Conservation (phyloP, 495 filamentous ascomycete genomes). For the Neurospora sp. region DNA sequence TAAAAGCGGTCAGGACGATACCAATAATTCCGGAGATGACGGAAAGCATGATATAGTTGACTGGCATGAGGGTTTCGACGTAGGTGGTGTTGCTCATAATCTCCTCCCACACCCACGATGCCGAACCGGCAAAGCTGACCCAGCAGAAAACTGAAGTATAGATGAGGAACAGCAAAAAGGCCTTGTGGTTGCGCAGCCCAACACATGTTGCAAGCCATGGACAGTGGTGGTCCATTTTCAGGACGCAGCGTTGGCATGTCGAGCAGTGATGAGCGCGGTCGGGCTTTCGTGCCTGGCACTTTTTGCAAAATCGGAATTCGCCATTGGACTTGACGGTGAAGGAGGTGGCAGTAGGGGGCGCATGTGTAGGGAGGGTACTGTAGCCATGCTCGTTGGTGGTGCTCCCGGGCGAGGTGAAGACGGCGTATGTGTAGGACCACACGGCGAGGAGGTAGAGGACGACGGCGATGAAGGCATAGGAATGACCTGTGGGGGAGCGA, state of each 20-base stretch:
- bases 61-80: constrained; percentile 62
- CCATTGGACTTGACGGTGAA: constrained; percentile 89
- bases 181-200: constrained; percentile 87
- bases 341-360: constrained; percentile 48
- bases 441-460: constrained; percentile 71
- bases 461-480: constrained; percentile 49
- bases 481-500: constrained; percentile 23
- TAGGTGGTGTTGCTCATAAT: constrained; percentile 54
- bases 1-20: constrained; percentile 81
- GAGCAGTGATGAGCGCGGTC: constrained; percentile 96
- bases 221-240: constrained; percentile 99
- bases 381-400: constrained; percentile 44
- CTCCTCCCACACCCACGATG: constrained; percentile 71
- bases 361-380: constrained; percentile 38
- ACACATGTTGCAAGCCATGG: constrained; percentile 97
- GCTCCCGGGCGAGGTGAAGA: constrained; percentile 81
- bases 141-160: constrained; percentile 85
- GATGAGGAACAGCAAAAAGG: constrained; percentile 87
- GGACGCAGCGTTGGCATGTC: constrained; percentile 80
- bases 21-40: constrained; percentile 87
- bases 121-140: constrained; percentile 62
- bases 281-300: constrained; percentile 86
- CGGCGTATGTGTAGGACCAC: constrained; percentile 79
- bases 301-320: constrained; percentile 85
- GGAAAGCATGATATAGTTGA: constrained; percentile 81